Evolutionary conservation across 2,329 filamentous ascomycete genomes (phyloP).

Genomic region (Lasiodiplodia theobromae): DNA sequence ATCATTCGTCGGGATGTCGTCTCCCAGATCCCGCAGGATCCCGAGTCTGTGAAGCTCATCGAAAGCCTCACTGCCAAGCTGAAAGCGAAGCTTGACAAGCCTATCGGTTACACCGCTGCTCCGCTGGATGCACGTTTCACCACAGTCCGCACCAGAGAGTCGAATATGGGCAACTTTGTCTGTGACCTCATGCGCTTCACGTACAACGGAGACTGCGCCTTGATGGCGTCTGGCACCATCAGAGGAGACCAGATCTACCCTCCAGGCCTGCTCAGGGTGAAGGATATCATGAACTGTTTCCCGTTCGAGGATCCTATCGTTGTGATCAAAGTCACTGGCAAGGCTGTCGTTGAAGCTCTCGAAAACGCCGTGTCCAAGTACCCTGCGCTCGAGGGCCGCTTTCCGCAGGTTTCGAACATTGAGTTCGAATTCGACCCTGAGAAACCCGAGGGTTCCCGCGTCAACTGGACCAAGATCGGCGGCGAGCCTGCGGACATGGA

Average conservation of each 20-base stretch:
- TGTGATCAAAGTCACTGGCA: constrained; percentile 73
- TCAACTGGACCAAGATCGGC: constrained; percentile 68
- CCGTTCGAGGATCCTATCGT: constrained; percentile 92
- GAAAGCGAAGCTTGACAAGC: constrained; percentile 78
- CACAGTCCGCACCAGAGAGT: constrained; percentile 78
- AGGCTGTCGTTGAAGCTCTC: constrained; percentile 77
- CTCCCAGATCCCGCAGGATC: constrained; percentile 70
- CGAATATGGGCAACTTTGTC: constrained; percentile 88
- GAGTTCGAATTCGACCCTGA: constrained; percentile 74
- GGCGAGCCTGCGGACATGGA: constrained; percentile 67
- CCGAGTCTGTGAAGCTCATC: constrained; percentile 67
- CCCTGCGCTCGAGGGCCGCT: constrained; percentile 83
- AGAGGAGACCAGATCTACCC: constrained; percentile 89
- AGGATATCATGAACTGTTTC: constrained; percentile 87
- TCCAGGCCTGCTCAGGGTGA: constrained; percentile 76
- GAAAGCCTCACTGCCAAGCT: constrained; percentile 74
- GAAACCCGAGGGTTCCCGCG: constrained; percentile 65
- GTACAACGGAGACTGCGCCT: constrained; percentile 78
- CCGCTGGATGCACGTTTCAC: constrained; percentile 87
- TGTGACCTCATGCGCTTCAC: constrained; percentile 90
- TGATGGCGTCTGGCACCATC: constrained; percentile 87
- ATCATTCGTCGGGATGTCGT: constrained; percentile 79
- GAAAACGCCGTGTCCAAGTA: constrained; percentile 84
- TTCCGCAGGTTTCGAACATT: constrained; percentile 88
- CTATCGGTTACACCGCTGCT: constrained; percentile 81